These are phyloP conservation scores for Xylariaceae sp. DNA, from an alignment of 2,329 filamentous ascomycete genomes.

Conservation along the genomic window DNA sequence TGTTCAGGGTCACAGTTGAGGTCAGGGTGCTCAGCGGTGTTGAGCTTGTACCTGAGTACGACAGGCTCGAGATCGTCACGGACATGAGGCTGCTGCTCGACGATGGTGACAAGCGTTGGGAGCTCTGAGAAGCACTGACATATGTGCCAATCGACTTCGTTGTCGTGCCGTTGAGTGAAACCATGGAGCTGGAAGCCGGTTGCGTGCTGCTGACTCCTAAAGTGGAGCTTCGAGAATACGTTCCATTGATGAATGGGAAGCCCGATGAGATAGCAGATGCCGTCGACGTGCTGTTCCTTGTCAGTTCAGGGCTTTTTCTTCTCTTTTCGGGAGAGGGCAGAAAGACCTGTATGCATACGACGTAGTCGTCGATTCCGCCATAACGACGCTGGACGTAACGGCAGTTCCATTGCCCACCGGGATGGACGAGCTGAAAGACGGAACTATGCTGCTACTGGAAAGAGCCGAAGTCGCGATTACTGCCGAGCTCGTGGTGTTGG, in stretches of 20 bases:
- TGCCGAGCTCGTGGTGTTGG: constrained; percentile 11
- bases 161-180: constrained; percentile 9
- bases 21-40: constrained; percentile 12
- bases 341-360: constrained; percentile 3
- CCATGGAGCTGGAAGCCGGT: constrained; percentile 1
- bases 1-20: constrained; percentile 13
- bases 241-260: constrained; percentile 3
- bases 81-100: constrained; percentile 8
- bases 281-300: constrained; percentile 2
- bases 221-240: constrained; percentile 2
- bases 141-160: constrained; percentile 14
- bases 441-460: not conserved
- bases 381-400: not conserved
- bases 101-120: not conserved
- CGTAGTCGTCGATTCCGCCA: not conserved
- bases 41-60: constrained; percentile 9
- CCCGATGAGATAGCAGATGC: not conserved
- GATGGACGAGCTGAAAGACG: constrained; percentile 3
- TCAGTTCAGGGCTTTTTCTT: not conserved
- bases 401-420: not conserved
- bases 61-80: constrained; percentile 6
- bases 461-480: constrained; percentile 2
- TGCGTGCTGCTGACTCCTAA: constrained; percentile 4
- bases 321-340: not conserved
- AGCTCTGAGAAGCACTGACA: constrained; percentile 6